Evolutionary conservation across 2,329 filamentous ascomycete genomes (phyloP), one percentile per base, ranked within the genome.

Genomic region (Pseudogymnoascus sp.): DNA sequence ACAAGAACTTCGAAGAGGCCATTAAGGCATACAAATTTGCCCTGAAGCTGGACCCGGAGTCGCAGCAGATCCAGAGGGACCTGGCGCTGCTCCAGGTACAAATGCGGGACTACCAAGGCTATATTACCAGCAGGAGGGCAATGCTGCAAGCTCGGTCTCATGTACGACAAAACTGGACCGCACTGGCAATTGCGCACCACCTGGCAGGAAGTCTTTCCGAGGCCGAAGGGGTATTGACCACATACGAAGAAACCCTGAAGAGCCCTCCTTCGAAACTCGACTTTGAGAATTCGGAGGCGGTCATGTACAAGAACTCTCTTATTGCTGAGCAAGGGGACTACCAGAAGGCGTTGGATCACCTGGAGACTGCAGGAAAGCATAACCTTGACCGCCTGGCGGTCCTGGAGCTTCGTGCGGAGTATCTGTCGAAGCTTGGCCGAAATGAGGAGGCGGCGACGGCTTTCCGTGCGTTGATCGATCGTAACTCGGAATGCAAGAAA

Each of bases 1-100:
- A 89, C 72, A 97, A 97, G 82, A 97, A 99, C 77, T 97, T 95
- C 70, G 94, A 97, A 74, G 94, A 97, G 78, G 93, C 95, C 8
- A 97, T 97, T 78, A 97, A 97, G 81, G 95, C 94, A 62, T 99
- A 99, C 81, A 95, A 96, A 74, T 96, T 96, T 75, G 94, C 94
- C 14, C 79, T 99, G 68, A 87, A 86, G 72, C 83, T 97, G 63
- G 94, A 99, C 71, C 93, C 95, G n/a, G 92, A 96, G 20, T 96
- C 91, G 12, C 82, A 86, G 65, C 93, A 96, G 74, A 99, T 99
- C 69, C 90, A 96, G 74, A 86, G 94, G 66, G 95, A 99, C 72
- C 81, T 99, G 64, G 93, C 94, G 58, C 84, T 95, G 64, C 83
- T 99, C 63, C 94, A 99, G 78, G 84, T 96, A 67, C 94, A 99